Evolutionary conservation across 1,139 yeast genomes (phyloP).

Genomic region (Protomyces arabidopsidicola): DNA sequence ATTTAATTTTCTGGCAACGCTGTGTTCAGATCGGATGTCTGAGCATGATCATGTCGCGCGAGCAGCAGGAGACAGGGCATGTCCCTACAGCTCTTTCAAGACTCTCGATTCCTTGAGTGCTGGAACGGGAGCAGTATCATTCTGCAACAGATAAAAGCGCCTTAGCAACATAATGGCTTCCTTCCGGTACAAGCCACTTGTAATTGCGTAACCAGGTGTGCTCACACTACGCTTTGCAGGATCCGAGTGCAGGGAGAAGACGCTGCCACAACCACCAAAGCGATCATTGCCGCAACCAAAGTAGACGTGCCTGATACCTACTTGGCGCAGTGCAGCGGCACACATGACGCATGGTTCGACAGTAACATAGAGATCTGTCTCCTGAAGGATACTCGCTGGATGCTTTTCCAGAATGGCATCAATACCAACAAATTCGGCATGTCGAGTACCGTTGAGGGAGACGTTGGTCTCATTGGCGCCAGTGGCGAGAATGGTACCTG

Average conservation of each 20-base stretch:
- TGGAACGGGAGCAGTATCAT: slow-evolving; percentile 69
- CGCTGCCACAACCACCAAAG: slow-evolving; percentile 95
- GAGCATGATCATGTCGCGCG: neutral
- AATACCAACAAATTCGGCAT: slow-evolving; percentile 86
- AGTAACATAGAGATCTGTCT: slow-evolving; percentile 72
- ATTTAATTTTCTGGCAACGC: too few species aligned
- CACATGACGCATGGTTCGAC: slow-evolving; percentile 99
- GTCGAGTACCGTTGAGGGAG: slow-evolving; percentile 71
- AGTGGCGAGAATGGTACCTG: slow-evolving; percentile 54
- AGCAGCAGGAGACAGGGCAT: neutral
- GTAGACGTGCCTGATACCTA: slow-evolving; percentile 65
- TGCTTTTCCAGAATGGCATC: slow-evolving; percentile 47
- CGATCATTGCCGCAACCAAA: slow-evolving; percentile 94
- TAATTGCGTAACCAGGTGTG: slow-evolving; percentile 50
- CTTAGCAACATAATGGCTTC: slow-evolving; percentile 80
- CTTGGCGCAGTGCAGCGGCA: slow-evolving; percentile 82
- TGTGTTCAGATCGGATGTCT: neutral
- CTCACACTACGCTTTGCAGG: slow-evolving; percentile 13
- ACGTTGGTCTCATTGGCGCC: slow-evolving; percentile 90
- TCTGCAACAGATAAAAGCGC: slow-evolving; percentile 52
- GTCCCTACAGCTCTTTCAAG: slow-evolving; percentile 50
- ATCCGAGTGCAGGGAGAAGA: slow-evolving; percentile 52
- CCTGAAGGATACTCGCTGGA: slow-evolving; percentile 44
- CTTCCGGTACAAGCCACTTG: slow-evolving; percentile 72
- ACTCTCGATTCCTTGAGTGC: slow-evolving; percentile 68